Base-by-base conservation (phyloP, 805 yeast species). In the Nakazawaea wyomingensis region DNA sequence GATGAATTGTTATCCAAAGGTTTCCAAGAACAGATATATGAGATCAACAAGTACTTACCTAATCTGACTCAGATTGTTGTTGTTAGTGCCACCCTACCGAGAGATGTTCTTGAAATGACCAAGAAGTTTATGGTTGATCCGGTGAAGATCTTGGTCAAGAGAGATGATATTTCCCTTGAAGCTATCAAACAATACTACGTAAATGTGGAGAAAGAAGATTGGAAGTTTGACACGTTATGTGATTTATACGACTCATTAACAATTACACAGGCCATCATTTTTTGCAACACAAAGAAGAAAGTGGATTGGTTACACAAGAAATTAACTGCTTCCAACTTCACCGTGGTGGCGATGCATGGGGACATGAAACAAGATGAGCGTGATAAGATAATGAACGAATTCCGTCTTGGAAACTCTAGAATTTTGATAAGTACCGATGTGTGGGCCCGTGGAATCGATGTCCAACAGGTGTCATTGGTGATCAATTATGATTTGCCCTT, bases 371-470 rank as follows among this genome's bases (percentile, higher is more conserved):
- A 91, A 71, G 79, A 76, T 54, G 97, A 91, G 61, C 82, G 99
- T 71, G 96, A 90, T 65, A 74, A 80, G 59, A 83, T 93, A 62
- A 93, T 91, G 99, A 80, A 83, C 62, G 97, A 91, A 68, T 91
- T 91, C 72, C 78, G 99, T 66, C 78, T 89, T 40, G 98, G 98
- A 46, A 82, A 88, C 49, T 87, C 97, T 29, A 79, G 98, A 62
- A 91, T 91, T 42, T 73, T 91, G 60, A 91, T 90, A 53, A 78
- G 96, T 29, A 90, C 98, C 43, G 97, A 90, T 66, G 85, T 90
- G 51, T 87, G 90, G 81, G 97, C 98, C 30, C 81, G 98, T 69
- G 98, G 98, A 68, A 90, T 90, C 53, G 98, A 90, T 70, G 96
- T 90, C 43, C 98, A 90, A 71, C 98, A 90, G 71, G 96, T 90